These are phyloP conservation scores for Neurospora sp. DNA, from an alignment of 495 filamentous ascomycete species.

Conservation along the genomic window DNA sequence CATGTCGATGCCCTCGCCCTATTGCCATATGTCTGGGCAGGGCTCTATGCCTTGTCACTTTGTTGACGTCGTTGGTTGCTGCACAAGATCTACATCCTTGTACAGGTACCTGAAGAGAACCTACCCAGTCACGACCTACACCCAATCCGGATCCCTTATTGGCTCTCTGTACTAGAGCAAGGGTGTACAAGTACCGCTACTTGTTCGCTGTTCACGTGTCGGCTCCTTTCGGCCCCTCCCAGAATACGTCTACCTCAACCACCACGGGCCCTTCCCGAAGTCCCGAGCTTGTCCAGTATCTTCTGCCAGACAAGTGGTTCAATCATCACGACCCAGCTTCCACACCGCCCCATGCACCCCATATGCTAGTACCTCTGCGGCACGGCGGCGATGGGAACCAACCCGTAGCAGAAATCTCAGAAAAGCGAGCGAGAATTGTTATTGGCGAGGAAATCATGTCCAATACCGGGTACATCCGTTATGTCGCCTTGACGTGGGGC, in stretches of 20 bases:
- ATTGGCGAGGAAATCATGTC: not conserved
- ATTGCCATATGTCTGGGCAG: not conserved
- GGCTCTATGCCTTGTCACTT: not conserved
- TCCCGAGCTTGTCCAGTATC: conserved; percentile 6
- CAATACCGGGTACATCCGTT: not conserved
- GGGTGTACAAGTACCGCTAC: not conserved
- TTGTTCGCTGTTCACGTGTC: not conserved
- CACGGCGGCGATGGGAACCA: not conserved
- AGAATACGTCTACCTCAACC: conserved; percentile 1
- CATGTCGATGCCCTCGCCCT: not conserved
- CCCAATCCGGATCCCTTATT: not conserved
- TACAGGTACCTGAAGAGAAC: not conserved
- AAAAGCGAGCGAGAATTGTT: conserved; percentile 1
- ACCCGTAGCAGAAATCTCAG: not conserved
- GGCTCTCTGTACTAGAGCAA: not conserved
- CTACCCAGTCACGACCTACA: not conserved
- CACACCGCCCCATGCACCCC: conserved; percentile 17
- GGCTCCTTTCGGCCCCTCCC: conserved; percentile 5
- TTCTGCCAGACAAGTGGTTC: not conserved
- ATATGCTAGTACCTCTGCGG: conserved; percentile 2
- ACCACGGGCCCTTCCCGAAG: conserved; percentile 11
- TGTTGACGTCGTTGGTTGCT: not conserved
- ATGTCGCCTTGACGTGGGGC: not conserved
- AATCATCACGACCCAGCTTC: not conserved
- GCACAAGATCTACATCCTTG: not conserved